Evolutionary conservation across 2,329 filamentous ascomycete species (phyloP).

Genomic region (Alternaria arbusti): DNA sequence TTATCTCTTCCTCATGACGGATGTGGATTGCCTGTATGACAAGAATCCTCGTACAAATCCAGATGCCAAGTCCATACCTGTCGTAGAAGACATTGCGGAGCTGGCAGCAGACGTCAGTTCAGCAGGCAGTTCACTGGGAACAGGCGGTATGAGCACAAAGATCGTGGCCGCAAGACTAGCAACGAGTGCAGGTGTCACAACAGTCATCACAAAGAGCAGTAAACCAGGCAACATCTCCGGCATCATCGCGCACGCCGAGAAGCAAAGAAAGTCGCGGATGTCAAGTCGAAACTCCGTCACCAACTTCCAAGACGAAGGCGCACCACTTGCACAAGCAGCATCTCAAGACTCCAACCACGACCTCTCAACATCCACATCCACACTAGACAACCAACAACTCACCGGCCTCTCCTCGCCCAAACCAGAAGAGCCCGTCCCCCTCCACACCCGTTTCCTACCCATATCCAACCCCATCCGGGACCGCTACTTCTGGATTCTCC

Average conservation of each 20-base stretch:
- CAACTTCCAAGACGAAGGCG: constrained; percentile 39
- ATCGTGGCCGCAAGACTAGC: constrained; percentile 91
- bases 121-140: constrained; percentile 86
- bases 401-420: constrained; percentile 25
- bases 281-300: constrained; percentile 37
- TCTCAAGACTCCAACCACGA: constrained; percentile 26
- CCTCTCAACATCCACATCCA: constrained; percentile 28
- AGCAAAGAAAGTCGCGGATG: constrained; percentile 54
- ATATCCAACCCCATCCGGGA: constrained; percentile 43
- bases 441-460: constrained; percentile 93
- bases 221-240: constrained; percentile 88
- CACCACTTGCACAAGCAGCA: constrained; percentile 29
- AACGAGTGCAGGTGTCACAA: constrained; percentile 93
- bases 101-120: constrained; percentile 90
- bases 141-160: constrained; percentile 97
- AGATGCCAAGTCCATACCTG: constrained; percentile 86
- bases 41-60: constrained; percentile 88
- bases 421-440: constrained; percentile 53
- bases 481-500: constrained; percentile 74
- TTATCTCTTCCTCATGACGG: constrained; percentile 97
- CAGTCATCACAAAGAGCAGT: constrained; percentile 92
- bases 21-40: constrained; percentile 96
- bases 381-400: constrained; percentile 41
- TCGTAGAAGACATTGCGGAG: constrained; percentile 85
- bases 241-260: constrained; percentile 83